A percentile compares a stretch with the other conserved stretches of the same genome.
Evolutionary conservation across 345 rosid species (phyloP).

Genomic region (Syzygium aqueum): DNA sequence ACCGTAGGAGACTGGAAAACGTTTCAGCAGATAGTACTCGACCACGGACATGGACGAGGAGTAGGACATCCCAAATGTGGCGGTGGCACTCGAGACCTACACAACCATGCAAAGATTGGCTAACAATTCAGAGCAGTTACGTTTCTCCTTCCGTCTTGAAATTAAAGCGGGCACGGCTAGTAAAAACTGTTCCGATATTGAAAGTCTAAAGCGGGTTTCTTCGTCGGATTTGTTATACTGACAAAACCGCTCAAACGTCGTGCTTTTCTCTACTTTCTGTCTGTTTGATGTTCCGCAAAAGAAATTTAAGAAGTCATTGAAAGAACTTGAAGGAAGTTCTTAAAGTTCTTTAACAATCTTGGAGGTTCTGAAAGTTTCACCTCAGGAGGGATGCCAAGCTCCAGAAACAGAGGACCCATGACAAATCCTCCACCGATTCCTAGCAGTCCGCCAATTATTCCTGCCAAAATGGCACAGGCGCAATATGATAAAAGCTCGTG

Average conservation of each 20-base stretch:
- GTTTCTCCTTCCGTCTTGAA: neutral
- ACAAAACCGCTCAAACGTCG: rapidly evolving
- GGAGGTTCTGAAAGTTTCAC: neutral
- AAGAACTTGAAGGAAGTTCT: neutral
- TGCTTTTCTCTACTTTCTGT: neutral
- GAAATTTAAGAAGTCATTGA: neutral
- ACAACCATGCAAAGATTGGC: neutral
- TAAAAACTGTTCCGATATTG: neutral
- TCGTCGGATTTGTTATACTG: neutral
- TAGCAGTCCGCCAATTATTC: slow-evolving; percentile 27
- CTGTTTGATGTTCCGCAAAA: neutral
- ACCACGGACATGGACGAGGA: slow-evolving; percentile 14
- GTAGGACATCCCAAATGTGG: slow-evolving; percentile 12
- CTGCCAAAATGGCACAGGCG: slow-evolving; percentile 18
- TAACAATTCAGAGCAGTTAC: neutral
- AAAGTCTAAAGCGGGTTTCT: neutral
- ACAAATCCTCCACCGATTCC: slow-evolving; percentile 38
- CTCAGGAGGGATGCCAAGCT: slow-evolving; percentile 38
- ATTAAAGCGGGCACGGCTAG: neutral
- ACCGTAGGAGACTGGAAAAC: slow-evolving; percentile 11
- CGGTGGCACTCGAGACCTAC: slow-evolving; percentile 9
- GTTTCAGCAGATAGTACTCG: slow-evolving; percentile 10
- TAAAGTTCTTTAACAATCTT: neutral
- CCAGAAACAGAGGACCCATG: slow-evolving; percentile 29
- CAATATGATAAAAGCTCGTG: slow-evolving; percentile 6